phyloP scores from a whole-genome alignment of 176 grass and related monocot species.

The Carex cristatella region DNA sequence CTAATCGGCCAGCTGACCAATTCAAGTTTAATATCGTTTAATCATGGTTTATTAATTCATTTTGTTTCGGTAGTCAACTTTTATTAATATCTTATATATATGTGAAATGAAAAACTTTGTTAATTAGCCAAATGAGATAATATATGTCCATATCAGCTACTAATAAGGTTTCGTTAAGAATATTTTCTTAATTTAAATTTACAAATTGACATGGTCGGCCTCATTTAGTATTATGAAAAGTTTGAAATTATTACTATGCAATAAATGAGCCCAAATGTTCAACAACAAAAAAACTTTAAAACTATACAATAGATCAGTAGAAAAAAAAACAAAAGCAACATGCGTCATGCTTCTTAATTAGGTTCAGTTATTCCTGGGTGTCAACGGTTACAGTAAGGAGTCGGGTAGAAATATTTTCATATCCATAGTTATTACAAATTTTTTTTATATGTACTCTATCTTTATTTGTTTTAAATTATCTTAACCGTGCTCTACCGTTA shows the following conservation, averaged over 20 bases:
- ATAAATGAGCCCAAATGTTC: too few relatives aligned
- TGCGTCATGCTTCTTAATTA: too few relatives aligned
- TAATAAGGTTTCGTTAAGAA: not conserved
- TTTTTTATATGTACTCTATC: too few relatives aligned
- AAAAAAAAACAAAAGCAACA: not conserved
- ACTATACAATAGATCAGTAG: not conserved
- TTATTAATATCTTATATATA: not conserved
- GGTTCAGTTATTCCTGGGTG: too few relatives aligned
- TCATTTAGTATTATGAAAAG: not conserved
- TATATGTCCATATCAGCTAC: not conserved
- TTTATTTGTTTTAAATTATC: too few relatives aligned
- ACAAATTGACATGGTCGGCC: not conserved
- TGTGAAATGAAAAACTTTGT: not conserved
- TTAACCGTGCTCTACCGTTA: too few relatives aligned
- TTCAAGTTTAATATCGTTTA: not conserved
- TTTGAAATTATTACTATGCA: not conserved
- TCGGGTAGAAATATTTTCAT: too few relatives aligned
- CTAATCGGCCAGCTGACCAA: not conserved
- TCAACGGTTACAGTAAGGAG: too few relatives aligned
- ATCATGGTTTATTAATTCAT: not conserved
- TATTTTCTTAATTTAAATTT: not conserved
- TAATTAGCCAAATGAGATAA: not conserved
- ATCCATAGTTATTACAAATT: too few relatives aligned
- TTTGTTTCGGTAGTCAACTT: conserved; percentile 12
- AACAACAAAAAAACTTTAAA: not conserved